phyloP scores from a whole-genome alignment of 768 basidiomycete genomes.

The Panus rudis region DNA sequence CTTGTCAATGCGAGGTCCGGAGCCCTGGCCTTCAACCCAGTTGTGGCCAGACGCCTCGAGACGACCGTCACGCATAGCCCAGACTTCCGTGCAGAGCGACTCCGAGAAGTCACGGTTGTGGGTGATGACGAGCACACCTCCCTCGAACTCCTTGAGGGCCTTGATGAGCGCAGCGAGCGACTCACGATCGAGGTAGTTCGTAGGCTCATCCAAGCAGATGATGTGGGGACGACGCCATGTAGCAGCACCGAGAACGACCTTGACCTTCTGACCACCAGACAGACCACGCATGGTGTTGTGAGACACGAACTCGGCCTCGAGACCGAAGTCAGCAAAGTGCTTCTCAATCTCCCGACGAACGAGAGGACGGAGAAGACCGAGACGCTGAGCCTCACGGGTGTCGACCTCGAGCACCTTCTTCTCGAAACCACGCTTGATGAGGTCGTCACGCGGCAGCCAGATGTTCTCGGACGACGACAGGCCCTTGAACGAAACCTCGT shows the following conservation, averaged over 20 bases:
- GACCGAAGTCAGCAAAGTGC: slow-evolving; percentile 98
- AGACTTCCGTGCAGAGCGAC: slow-evolving; percentile 95
- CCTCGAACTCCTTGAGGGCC: slow-evolving; percentile 96
- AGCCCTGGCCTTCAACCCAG: slow-evolving; percentile 99
- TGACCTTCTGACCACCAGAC: slow-evolving; percentile 98
- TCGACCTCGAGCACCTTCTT: slow-evolving; percentile 99
- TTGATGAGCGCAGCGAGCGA: slow-evolving; percentile 98
- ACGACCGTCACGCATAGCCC: slow-evolving; percentile 98
- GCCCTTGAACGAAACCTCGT: slow-evolving; percentile 93
- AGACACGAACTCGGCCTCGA: slow-evolving; percentile 97
- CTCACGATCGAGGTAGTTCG: slow-evolving; percentile 99
- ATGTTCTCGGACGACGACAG: slow-evolving; percentile 97
- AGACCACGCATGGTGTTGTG: slow-evolving; percentile 99
- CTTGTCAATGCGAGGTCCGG: slow-evolving; percentile 93
- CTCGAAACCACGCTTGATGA: slow-evolving; percentile 97
- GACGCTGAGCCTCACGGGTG: slow-evolving; percentile 94
- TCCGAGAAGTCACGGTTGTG: slow-evolving; percentile 99
- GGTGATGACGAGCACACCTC: slow-evolving; percentile 96
- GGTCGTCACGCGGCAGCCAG: slow-evolving; percentile 94
- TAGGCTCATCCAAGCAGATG: slow-evolving; percentile 96
- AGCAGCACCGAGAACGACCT: slow-evolving; percentile 96
- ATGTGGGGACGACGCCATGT: slow-evolving; percentile 99
- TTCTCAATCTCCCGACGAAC: slow-evolving; percentile 99
- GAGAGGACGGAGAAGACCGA: slow-evolving; percentile 90
- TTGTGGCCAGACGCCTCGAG: slow-evolving; percentile 97